Base-by-base conservation (phyloP, 1,284 basidiomycete species). In the Ustilago xerochloae region DNA sequence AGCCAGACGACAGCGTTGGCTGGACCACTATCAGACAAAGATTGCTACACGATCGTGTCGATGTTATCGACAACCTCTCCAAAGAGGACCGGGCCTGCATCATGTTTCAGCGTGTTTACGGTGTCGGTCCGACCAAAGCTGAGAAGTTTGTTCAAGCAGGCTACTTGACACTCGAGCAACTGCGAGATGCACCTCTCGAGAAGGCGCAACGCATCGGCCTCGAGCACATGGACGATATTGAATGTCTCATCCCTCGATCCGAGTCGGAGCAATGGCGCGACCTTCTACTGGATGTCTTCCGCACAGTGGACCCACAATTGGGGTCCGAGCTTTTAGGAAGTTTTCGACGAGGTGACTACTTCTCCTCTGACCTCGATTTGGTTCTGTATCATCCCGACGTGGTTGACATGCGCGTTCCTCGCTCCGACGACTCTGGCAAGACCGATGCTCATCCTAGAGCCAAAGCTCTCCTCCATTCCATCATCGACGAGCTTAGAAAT, bases 331-430 rank as follows among this genome's bases (percentile, higher is more conserved):
- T 70, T 18, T 33, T 70, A 0, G 67, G 67, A 8, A 70, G 67
- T 32, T 70, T 60, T n/a, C 67, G 67, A 20, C 56, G 67, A 22
- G 61, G 67, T 32, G 67, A 70, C 30, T 62, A 60, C 33, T 70
- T 64, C 29, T 70, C 57, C 41, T 70, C 67, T 18, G 67, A 70
- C 32, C 67, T 70, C 28, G 67, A 70, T 38, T 70, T 57, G 63
- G 62, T 70, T 22, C 52, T 70, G 33, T 70, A 51, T 30, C 62
- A 70, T 20, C 67, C 67, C 0, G 30, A 47, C 5, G 62, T 70
- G 0, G 38, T 49, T 36, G 45, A 60, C 20, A 43, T 64, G 51
- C 67, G 51, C 9, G 15, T 47, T 4, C 60, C 60, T 18, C 59
- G 60, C 26, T 8, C 41, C 0, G 56, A 56, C 38, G 36, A 43